These are phyloP conservation scores for Kwoniella bestiolae DNA, from an alignment of 768 basidiomycete species.

Conservation along the genomic window DNA sequence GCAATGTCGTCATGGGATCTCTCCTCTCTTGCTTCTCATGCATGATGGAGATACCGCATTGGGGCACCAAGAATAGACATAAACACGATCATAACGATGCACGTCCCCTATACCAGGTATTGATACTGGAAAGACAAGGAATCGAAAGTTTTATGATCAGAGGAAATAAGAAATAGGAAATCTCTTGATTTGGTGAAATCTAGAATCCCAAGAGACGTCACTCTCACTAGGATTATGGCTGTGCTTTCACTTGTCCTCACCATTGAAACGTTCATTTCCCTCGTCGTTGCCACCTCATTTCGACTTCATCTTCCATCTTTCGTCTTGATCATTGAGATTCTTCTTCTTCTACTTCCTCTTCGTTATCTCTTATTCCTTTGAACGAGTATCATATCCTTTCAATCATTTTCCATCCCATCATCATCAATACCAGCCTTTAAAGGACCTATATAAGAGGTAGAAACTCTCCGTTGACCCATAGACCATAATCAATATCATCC, in stretches of 20 bases:
- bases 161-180: background rate
- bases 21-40: background rate
- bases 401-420: background rate
- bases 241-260: too few relatives aligned
- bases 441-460: background rate
- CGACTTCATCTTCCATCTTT: background rate
- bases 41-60: background rate
- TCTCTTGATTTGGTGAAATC: background rate
- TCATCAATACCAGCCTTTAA: background rate
- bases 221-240: too few relatives aligned
- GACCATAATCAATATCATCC: background rate
- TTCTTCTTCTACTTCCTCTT: too few relatives aligned
- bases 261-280: background rate
- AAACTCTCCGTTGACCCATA: conserved; percentile 14
- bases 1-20: background rate
- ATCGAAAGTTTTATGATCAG: background rate
- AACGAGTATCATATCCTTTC: background rate
- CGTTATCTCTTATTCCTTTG: background rate
- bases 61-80: conserved; percentile 3
- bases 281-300: background rate
- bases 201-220: conserved; percentile 5
- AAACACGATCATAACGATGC: background rate
- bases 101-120: background rate
- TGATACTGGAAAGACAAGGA: background rate
- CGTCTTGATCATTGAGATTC: background rate